Evolutionary conservation across 257 asterid species (phyloP).

Genomic region (Marsdenia floribunda): DNA sequence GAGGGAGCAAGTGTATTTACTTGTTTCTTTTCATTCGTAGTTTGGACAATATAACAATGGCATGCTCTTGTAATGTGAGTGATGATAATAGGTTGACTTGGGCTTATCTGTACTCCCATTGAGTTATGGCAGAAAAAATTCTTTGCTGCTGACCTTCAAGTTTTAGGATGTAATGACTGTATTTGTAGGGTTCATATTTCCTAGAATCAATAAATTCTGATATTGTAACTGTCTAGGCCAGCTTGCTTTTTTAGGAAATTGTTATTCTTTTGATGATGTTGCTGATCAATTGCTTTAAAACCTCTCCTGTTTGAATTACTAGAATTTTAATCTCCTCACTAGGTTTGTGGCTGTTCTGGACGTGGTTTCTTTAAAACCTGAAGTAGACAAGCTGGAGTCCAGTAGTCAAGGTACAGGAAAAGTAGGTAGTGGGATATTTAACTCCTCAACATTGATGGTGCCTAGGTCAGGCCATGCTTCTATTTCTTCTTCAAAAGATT

Average conservation of each 20-base stretch:
- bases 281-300: neutral
- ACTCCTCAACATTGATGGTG: constrained; percentile 84
- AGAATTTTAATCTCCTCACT: constrained; percentile 14
- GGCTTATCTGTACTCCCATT: neutral
- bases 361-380: constrained; percentile 80
- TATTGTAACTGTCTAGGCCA: neutral
- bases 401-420: constrained; percentile 29
- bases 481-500: constrained; percentile 27
- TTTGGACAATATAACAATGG: neutral
- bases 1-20: neutral
- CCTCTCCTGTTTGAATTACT: neutral
- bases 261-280: neutral
- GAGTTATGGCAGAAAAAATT: neutral
- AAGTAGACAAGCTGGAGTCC: constrained; percentile 47
- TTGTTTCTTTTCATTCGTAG: neutral
- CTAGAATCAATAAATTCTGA: neutral
- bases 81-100: neutral
- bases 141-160: neutral
- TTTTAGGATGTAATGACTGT: neutral
- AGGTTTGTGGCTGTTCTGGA: constrained; percentile 86
- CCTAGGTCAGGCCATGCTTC: constrained; percentile 54
- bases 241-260: neutral
- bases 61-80: neutral
- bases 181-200: neutral
- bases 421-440: constrained; percentile 50